Base-by-base conservation (phyloP, 2,329 filamentous ascomycete species). In the Chaetoscypha palmicola region DNA sequence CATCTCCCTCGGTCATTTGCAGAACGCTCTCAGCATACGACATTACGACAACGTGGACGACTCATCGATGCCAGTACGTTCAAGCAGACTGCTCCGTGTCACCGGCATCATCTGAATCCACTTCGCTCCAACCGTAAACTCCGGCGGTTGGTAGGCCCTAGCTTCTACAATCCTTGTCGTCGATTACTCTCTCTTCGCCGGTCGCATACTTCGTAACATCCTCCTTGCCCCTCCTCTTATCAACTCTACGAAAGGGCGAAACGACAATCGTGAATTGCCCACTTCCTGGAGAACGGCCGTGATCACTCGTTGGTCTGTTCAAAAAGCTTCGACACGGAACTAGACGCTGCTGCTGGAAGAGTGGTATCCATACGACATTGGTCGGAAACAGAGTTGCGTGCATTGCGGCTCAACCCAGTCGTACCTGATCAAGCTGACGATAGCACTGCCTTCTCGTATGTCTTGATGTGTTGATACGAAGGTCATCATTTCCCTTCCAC, bases 381-480 rank as follows among this genome's bases (percentile, higher is more conserved):
- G 41, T 31, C 28, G 24, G 26, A 35, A 19, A 4, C 41, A 40
- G 38, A 46, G 32, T 20, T 32, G 38, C 39, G 31, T 41, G 33
- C 31, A 40, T 47, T 50, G 49, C 47, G 47, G 50, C 49, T 52
- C 46, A 45, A 36, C 28, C 31, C 41, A 17, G 42, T 45, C 30
- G 30, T 52, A 51, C 51, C 48, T 55, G 45, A 47, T 40, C 45
- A 36, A 22, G 38, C 44, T 41, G 7, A 47, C 45, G 24, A 42
- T 17, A 19, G 36, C 14, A 41, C 31, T 26, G 16, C 16, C 39
- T 26, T 45, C 46, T 53, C 51, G 45, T 48, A 52, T 52, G 54
- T 53, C 50, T 51, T 54, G 49, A 56, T 50, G 43, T 40, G 47
- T 50, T 52, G 47, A 50, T 46, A 52, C 45, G 31, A 37, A 36